These are phyloP conservation scores for Przewalskia tangutica DNA, from an alignment of 257 asterid genomes.

Conservation along the genomic window DNA sequence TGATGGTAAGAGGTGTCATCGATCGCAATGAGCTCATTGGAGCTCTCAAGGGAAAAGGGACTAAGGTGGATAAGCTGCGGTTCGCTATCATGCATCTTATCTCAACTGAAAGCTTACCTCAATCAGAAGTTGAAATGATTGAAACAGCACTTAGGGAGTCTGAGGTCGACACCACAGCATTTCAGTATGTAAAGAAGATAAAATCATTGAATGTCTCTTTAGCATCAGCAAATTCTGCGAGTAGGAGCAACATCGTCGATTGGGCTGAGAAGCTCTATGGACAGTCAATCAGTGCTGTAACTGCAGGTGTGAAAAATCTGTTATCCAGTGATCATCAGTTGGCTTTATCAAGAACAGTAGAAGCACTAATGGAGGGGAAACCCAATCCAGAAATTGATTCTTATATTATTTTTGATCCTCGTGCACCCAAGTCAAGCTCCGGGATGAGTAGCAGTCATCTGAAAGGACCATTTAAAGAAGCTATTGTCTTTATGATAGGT, in stretches of 20 bases:
- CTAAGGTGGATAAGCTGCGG: conserved; percentile 55
- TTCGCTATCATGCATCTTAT: conserved; percentile 73
- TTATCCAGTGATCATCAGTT: conserved; percentile 81
- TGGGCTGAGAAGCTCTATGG: conserved; percentile 99
- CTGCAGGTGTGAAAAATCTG: conserved; percentile 89
- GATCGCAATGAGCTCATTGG: conserved; percentile 72
- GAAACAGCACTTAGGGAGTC: conserved; percentile 71
- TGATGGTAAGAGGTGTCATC: conserved; percentile 80
- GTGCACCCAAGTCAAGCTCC: conserved; percentile 68
- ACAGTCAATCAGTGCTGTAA: conserved; percentile 83
- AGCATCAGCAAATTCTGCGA: conserved; percentile 80
- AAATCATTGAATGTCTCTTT: conserved; percentile 76
- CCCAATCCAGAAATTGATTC: conserved; percentile 86
- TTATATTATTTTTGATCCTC: conserved; percentile 76
- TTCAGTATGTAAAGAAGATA: conserved; percentile 90
- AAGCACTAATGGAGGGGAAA: conserved; percentile 93
- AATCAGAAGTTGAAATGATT: conserved; percentile 75
- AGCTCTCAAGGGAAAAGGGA: conserved; percentile 85
- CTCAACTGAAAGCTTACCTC: conserved; percentile 59
- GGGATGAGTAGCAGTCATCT: conserved; percentile 60
- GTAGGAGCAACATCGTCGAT: conserved; percentile 80
- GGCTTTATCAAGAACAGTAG: conserved; percentile 80
- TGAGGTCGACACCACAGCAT: conserved; percentile 85
- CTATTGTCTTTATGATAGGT: conserved; percentile 92
- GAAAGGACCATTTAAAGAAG: conserved; percentile 93